Evolutionary conservation across 1,284 basidiomycete genomes (phyloP).

Genomic region (Termitomyces sp.): DNA sequence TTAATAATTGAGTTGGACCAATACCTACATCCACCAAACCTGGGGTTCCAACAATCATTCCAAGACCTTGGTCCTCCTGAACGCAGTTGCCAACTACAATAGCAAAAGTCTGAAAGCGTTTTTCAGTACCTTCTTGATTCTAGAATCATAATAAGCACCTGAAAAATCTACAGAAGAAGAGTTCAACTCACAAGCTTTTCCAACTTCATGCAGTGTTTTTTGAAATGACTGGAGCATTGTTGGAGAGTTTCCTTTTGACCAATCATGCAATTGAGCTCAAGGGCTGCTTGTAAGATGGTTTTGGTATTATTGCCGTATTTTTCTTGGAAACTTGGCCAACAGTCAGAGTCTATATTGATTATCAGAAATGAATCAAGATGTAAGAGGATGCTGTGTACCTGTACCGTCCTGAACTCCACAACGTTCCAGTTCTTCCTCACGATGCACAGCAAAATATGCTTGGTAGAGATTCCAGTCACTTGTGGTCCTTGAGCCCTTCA

Average conservation of each 20-base stretch:
- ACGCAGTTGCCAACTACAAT: background rate
- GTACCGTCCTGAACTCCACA: background rate
- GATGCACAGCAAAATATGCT: background rate
- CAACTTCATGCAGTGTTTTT: background rate
- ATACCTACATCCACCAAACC: background rate
- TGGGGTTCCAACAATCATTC: background rate
- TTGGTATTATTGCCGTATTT: background rate
- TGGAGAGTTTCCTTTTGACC: background rate
- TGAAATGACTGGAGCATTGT: background rate
- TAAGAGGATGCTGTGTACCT: background rate
- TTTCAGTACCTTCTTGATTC: background rate
- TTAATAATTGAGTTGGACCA: too few species aligned
- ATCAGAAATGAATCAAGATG: too few species aligned
- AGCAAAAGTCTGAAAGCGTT: background rate
- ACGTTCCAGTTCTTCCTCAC: background rate
- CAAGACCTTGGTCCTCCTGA: background rate
- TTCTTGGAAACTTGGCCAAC: background rate
- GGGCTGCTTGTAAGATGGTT: background rate
- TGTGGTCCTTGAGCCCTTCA: background rate
- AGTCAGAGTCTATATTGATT: background rate
- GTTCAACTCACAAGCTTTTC: background rate
- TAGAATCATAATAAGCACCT: background rate
- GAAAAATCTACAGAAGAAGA: background rate
- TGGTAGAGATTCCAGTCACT: background rate
- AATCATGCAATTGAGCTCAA: background rate